Conservation (phyloP, 495 filamentous ascomycete species). For the Pyrenula massariospora region DNA sequence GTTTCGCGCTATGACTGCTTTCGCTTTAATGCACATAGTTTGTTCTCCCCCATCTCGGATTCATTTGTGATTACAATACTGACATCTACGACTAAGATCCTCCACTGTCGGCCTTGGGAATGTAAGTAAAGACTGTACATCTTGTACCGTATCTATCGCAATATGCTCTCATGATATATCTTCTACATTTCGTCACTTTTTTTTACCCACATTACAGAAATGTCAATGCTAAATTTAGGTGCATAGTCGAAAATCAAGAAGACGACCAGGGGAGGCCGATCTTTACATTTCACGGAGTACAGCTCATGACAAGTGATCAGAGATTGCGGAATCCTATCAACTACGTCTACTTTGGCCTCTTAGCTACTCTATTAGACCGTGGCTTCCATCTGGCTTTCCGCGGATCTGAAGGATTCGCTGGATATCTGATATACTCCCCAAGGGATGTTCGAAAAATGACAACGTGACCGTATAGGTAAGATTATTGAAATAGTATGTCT, state of each 20-base stretch:
- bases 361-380: not conserved
- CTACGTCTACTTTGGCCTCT: not conserved
- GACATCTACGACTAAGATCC: not conserved
- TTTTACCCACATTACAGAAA: not conserved
- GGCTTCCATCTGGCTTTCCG: not conserved
- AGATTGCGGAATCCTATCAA: not conserved
- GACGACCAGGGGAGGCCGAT: not conserved
- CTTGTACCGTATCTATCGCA: not conserved
- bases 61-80: not conserved
- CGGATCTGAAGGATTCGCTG: not conserved
- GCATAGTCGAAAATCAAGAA: not conserved
- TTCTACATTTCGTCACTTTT: not conserved
- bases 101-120: not conserved
- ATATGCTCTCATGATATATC: not conserved
- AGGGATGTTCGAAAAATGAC: not conserved
- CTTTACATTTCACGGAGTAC: not conserved
- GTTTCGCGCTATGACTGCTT: not conserved
- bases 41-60: not conserved
- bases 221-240: not conserved
- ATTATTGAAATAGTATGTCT: too few relatives aligned
- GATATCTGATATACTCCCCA: not conserved
- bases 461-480: too few relatives aligned
- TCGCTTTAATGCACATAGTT: not conserved
- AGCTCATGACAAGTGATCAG: not conserved
- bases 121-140: not conserved